Evolutionary conservation across 2,329 filamentous ascomycete genomes (phyloP), one percentile per base, ranked within the genome.

Genomic region (Penicillium fuscoglaucum): DNA sequence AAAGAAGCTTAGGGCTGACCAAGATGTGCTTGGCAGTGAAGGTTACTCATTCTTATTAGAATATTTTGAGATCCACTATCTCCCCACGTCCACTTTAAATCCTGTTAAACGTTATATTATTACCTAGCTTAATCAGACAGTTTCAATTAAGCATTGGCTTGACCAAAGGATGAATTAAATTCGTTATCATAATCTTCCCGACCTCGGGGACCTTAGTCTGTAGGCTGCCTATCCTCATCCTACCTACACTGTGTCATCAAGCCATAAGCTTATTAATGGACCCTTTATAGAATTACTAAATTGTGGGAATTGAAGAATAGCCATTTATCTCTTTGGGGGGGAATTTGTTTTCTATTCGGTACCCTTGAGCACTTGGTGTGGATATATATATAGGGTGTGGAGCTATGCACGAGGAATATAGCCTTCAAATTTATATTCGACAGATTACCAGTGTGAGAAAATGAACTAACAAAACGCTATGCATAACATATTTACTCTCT

Each of bases 21-120:
- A 24, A 46, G 12, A 37, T 26, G 28, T 28, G 5, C 41, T 46
- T 47, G 21, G 24, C 33, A 28, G 10, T n/a, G 43, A 29, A 28
- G 3, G 39, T 49, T 54, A 49, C 52, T 54, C 52, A 29, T 47
- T 54, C 52, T 24, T 15, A 49, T 54, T 54, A 40, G 3, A 15
- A 13, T 28, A 10, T 33, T 54, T 47, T 17, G 7, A 24, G 43
- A 48, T 54, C 43, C 52, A 54, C 52, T 54, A 54, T 54, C 52
- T 54, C 51, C n/a, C 41, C 40, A 24, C 31, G 10, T 17, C 6
- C 7, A 26, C 33, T 50, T 15, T 39, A 15, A 26, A 28, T 28
- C 19, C 5, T 19, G 6, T 45, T 43, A n/a, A 49, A 24, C 21
- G 21, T 26, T 8, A 19, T 15, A 35, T 24, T 24, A 12, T 35